Evolutionary conservation across 2,329 filamentous ascomycete genomes (phyloP), one percentile per base, ranked within the genome.

Genomic region (Aphanocladium album): DNA sequence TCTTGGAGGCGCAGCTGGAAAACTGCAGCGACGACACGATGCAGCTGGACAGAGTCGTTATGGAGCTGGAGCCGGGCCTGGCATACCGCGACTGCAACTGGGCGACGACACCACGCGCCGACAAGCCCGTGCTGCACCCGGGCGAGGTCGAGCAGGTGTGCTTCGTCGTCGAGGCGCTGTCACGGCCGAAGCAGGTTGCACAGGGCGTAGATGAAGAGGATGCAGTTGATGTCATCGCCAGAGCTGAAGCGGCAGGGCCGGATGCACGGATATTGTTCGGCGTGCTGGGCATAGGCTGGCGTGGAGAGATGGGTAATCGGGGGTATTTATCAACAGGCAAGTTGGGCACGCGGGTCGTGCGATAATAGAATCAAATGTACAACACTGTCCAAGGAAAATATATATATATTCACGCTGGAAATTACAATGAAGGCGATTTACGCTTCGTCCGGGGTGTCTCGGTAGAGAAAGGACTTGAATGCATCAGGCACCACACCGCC

Each of bases 1-100:
- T 91, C 16, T 80, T 99, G 54, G 95, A 99, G 74, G 95, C 93
- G 27, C 95, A 99, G 77, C 76, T 99, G 62, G 95, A 99, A 78
- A 99, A 98, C 74, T 90, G 93, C 70, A 91, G 91, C 51, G 93
- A 97, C 71, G 87, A 88, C 49, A 80, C 87, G 5, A 89, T 98
- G 65, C 85, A 90, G 69, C 81, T 99, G 56, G 90, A 96, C 74
- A 78, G 77, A 63, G 83, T 87, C 33, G 75, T 76, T 35, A 72
- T 88, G 60, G 80, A 86, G 57, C 74, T 82, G 7, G 82, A 81
- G 64, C 67, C 74, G 1, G 81, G 82, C 3, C 71, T 87, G 55
- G 67, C 68, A 50, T 83, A 79, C 65, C 74, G 74, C 43, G 83
- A 83, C 62, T 82, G 83, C 64, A 87, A 88, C 67, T 86, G 83